Percentiles rank a stretch among this genome's conserved stretches.
These are phyloP conservation scores for Flaveria ramosissima DNA, from an alignment of 129 eudicot genomes.

Conservation along the genomic window DNA sequence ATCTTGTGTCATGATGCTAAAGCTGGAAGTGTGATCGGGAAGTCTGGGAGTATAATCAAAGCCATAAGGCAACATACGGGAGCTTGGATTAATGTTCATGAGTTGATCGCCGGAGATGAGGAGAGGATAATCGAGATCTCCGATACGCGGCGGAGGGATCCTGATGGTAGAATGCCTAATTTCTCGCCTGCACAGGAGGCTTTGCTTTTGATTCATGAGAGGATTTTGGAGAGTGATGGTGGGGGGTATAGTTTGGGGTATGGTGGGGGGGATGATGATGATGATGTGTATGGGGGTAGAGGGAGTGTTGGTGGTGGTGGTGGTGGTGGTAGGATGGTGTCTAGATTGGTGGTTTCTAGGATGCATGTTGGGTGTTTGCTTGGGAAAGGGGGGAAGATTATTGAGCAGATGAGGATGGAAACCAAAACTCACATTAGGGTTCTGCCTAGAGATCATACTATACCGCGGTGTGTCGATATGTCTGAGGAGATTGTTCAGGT, in stretches of 20 bases:
- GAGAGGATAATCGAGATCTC: slow-evolving; percentile 97
- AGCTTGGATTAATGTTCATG: slow-evolving; percentile 95
- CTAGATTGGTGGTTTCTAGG: slow-evolving; percentile 86
- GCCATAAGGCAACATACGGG: slow-evolving; percentile 95
- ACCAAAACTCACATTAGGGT: slow-evolving; percentile 96
- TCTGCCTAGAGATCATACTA: slow-evolving; percentile 83
- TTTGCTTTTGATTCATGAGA: slow-evolving; percentile 79
- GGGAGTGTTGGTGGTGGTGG: slow-evolving; percentile 48
- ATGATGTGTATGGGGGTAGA: slow-evolving; percentile 45
- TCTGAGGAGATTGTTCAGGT: slow-evolving; percentile 99
- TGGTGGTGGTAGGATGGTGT: slow-evolving; percentile 61
- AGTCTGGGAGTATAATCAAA: slow-evolving; percentile 94
- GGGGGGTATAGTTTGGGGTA: slow-evolving; percentile 47
- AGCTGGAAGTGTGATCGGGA: slow-evolving; percentile 98
- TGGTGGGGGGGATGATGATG: slow-evolving; percentile 52
- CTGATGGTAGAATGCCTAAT: slow-evolving; percentile 87
- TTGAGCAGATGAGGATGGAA: slow-evolving; percentile 97
- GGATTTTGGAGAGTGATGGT: slow-evolving; percentile 90
- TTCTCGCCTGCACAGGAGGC: slow-evolving; percentile 99
- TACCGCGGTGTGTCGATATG: slow-evolving; percentile 86
- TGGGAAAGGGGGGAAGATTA: slow-evolving; percentile 98
- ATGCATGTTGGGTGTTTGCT: slow-evolving; percentile 94
- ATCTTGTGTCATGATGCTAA: slow-evolving; percentile 85
- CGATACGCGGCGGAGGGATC: slow-evolving; percentile 88
- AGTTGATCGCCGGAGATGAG: slow-evolving; percentile 80